phyloP scores from a whole-genome alignment of 148 eudicot genomes.

The Rhododendron ovatum region DNA sequence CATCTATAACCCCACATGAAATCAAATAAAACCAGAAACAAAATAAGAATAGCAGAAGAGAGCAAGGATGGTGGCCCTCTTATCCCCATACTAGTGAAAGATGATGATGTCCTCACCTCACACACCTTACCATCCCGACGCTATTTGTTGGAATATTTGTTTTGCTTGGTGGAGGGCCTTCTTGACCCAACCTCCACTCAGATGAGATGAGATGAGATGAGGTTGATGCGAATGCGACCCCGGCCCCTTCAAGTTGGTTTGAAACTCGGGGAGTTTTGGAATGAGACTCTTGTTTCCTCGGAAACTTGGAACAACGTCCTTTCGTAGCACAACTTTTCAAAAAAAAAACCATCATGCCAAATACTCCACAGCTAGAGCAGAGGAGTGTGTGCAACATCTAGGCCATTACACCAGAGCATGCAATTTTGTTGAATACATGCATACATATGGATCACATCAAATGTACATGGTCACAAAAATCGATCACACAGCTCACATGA shows the following conservation, averaged over 20 bases:
- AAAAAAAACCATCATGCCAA: background rate
- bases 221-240: background rate
- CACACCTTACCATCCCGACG: background rate
- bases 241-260: background rate
- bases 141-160: background rate
- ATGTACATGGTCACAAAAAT: background rate
- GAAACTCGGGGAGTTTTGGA: background rate
- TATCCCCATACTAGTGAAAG: background rate
- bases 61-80: background rate
- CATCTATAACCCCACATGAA: background rate
- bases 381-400: background rate
- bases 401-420: background rate
- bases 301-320: background rate
- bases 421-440: background rate
- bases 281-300: background rate
- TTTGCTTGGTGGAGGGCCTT: conserved; percentile 2
- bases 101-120: background rate
- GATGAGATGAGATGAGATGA: background rate
- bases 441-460: background rate
- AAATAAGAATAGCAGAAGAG: background rate
- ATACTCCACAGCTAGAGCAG: background rate
- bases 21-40: background rate
- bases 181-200: background rate
- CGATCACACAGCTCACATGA: background rate
- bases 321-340: background rate